phyloP scores from a whole-genome alignment of 352 stramenopile genomes.

The Aphanomyces astaci region DNA sequence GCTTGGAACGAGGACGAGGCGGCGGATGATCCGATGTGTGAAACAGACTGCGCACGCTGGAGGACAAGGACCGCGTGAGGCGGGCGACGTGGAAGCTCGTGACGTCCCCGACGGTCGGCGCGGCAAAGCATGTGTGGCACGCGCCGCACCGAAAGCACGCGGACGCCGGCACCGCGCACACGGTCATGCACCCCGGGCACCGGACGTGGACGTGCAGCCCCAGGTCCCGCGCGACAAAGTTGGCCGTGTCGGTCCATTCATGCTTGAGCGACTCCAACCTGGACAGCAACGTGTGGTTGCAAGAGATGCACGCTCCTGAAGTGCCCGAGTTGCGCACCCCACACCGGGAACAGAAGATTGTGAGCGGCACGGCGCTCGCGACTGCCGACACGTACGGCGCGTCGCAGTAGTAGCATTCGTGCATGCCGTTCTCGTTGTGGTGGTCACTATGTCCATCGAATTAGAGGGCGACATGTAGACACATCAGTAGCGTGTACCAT shows the following conservation, averaged over 20 bases:
- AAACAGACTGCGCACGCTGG: constrained; percentile 69
- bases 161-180: constrained; percentile 69
- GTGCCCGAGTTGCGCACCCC: constrained; percentile 63
- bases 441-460: constrained; percentile 30
- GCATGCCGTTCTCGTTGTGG: constrained; percentile 50
- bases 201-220: constrained; percentile 79
- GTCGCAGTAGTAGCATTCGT: constrained; percentile 51
- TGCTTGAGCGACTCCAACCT: constrained; percentile 64
- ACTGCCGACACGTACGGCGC: constrained; percentile 57
- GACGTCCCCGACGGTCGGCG: constrained; percentile 60
- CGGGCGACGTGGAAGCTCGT: constrained; percentile 81
- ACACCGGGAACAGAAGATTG: constrained; percentile 72
- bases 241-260: constrained; percentile 68
- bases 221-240: constrained; percentile 71
- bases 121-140: constrained; percentile 79
- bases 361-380: constrained; percentile 51
- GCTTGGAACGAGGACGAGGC: no score
- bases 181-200: constrained; percentile 61
- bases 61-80: constrained; percentile 66
- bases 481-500: constrained; percentile 37
- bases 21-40: no score
- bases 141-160: constrained; percentile 68
- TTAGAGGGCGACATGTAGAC: background rate
- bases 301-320: constrained; percentile 61
- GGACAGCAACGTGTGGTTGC: constrained; percentile 64